Evolutionary conservation across 768 basidiomycete genomes (phyloP).

Genomic region (Mycena olivaceomarginata): DNA sequence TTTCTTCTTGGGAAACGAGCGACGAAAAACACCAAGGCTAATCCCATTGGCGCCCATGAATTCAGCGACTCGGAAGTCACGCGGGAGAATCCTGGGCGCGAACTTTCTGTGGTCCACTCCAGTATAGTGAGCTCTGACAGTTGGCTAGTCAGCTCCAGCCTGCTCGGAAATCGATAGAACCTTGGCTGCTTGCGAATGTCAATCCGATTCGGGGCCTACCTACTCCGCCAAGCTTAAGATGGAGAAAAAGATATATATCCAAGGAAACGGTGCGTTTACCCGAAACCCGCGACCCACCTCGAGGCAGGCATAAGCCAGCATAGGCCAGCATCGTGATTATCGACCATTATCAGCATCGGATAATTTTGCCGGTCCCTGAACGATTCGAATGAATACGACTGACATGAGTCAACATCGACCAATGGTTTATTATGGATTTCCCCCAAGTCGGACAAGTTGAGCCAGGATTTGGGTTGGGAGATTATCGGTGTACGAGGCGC

Average conservation of each 20-base stretch:
- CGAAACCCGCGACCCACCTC: conserved; percentile 22
- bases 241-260: not conserved
- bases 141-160: not conserved
- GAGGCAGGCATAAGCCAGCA: conserved; percentile 26
- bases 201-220: not conserved
- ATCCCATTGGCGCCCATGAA: conserved; percentile 2
- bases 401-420: too few species aligned
- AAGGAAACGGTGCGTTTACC: conserved; percentile 2
- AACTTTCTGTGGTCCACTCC: not conserved
- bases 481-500: not conserved
- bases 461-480: not conserved
- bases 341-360: conserved; percentile 1
- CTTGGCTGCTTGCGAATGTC: not conserved
- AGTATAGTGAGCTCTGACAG: not conserved
- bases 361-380: not conserved
- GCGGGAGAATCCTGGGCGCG: conserved; percentile 7
- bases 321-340: not conserved
- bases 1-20: not conserved
- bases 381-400: not conserved
- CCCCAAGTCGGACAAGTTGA: not conserved
- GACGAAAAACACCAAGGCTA: not conserved
- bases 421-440: too few species aligned
- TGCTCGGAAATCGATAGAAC: not conserved
- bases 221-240: not conserved
- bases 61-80: not conserved